These are phyloP conservation scores for Cyberlindnera japonica DNA, from an alignment of 805 yeast genomes.

Conservation along the genomic window DNA sequence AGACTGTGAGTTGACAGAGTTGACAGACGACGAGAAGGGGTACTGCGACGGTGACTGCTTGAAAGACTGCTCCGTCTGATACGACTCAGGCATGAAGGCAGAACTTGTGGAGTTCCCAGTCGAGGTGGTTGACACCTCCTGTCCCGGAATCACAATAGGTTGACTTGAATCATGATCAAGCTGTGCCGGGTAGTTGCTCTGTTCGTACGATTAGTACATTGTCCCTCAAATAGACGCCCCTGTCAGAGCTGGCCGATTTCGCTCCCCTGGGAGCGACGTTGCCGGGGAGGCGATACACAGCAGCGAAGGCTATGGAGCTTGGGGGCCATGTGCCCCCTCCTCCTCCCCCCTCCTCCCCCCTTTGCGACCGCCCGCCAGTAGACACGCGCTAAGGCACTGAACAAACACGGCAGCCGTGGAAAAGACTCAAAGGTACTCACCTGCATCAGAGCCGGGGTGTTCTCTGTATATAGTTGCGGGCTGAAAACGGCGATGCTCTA, in stretches of 20 bases:
- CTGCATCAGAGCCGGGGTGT: constrained; percentile 11
- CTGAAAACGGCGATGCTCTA: too few species aligned
- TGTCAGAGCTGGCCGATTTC: too few species aligned
- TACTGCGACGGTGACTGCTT: constrained; percentile 19
- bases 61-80: constrained; percentile 27
- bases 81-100: constrained; percentile 24
- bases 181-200: constrained; percentile 11
- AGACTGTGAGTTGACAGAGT: constrained; percentile 22
- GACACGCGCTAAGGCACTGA: too few species aligned
- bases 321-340: too few species aligned
- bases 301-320: too few species aligned
- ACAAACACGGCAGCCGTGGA: too few species aligned
- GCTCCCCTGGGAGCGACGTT: too few species aligned
- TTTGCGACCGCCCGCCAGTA: too few species aligned
- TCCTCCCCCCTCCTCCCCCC: too few species aligned
- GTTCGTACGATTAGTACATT: background rate
- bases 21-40: constrained; percentile 26
- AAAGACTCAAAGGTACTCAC: constrained; percentile 5
- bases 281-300: too few species aligned
- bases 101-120: constrained; percentile 7
- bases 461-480: background rate
- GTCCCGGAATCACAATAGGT: constrained; percentile 31
- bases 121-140: constrained; percentile 17
- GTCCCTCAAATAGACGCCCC: background rate
- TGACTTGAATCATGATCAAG: constrained; percentile 24